phyloP scores from a whole-genome alignment of 1,284 basidiomycete species.

The Marasmius tenuissimus region DNA sequence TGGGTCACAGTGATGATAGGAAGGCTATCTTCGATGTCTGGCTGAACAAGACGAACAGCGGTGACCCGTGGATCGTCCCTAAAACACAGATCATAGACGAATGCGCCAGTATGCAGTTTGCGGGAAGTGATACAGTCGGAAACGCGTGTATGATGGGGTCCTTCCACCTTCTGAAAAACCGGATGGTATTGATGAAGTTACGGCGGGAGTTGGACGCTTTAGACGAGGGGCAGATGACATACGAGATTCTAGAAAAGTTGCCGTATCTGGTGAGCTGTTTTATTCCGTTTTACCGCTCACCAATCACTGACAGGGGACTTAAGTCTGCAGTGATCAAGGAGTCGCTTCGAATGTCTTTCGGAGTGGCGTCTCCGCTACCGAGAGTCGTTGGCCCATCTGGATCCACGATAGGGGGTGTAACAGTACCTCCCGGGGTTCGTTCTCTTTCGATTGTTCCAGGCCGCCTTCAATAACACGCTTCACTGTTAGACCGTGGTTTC shows the following conservation, averaged over 20 bases:
- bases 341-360: slow-evolving; percentile 9
- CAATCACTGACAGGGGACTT: background rate
- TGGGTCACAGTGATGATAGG: background rate
- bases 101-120: slow-evolving; percentile 10
- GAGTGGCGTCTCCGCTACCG: slow-evolving; percentile 7
- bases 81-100: slow-evolving; percentile 15
- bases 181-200: slow-evolving; percentile 1
- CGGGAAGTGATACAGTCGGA: slow-evolving; percentile 14
- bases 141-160: slow-evolving; percentile 12
- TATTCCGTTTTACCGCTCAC: background rate
- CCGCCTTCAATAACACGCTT: background rate
- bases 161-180: slow-evolving; percentile 11
- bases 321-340: slow-evolving; percentile 14
- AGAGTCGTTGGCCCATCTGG: slow-evolving; percentile 2
- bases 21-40: slow-evolving; percentile 11
- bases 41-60: slow-evolving; percentile 2
- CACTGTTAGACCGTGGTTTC: slow-evolving; percentile 6
- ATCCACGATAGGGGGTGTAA: slow-evolving; percentile 4
- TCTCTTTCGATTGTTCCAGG: background rate
- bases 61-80: background rate
- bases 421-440: slow-evolving; percentile 10
- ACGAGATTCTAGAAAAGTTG: slow-evolving; percentile 12
- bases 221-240: slow-evolving; percentile 12
- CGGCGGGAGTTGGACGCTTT: slow-evolving; percentile 11
- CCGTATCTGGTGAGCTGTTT: slow-evolving; percentile 18